These are phyloP conservation scores for Cercospora sp. DNA, from an alignment of 2,329 filamentous ascomycete genomes.

Conservation along the genomic window DNA sequence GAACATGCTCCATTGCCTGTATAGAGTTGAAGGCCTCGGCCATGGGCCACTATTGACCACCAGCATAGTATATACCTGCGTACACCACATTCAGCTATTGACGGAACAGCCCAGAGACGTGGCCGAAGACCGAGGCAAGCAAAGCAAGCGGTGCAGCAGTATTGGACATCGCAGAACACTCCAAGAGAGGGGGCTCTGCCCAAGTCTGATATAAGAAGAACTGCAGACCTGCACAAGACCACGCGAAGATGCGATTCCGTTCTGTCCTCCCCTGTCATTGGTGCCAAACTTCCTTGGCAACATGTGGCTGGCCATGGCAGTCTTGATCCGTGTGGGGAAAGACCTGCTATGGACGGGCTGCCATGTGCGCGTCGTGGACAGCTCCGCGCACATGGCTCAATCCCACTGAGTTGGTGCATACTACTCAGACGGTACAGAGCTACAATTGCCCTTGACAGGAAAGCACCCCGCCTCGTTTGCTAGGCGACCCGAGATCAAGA, in stretches of 20 bases:
- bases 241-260: not conserved
- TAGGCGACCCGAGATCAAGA: not conserved
- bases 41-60: not conserved
- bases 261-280: not conserved
- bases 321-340: conserved; percentile 1
- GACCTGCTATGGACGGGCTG: not conserved
- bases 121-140: not conserved
- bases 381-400: not conserved
- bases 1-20: not conserved
- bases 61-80: not conserved
- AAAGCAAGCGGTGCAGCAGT: not conserved
- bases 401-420: not conserved
- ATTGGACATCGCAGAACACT: not conserved
- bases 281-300: conserved; percentile 1
- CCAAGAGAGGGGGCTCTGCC: conserved; percentile 1
- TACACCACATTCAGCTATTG: not conserved
- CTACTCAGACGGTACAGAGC: not conserved
- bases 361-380: not conserved
- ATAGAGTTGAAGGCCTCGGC: not conserved
- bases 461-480: not conserved
- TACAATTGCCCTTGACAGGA: not conserved
- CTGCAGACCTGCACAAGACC: conserved; percentile 1
- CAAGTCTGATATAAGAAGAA: conserved; percentile 6
- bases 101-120: not conserved
- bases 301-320: not conserved